Conservation (phyloP, 371 early-diverging fungal genomes). For the Mortierella sp. region DNA sequence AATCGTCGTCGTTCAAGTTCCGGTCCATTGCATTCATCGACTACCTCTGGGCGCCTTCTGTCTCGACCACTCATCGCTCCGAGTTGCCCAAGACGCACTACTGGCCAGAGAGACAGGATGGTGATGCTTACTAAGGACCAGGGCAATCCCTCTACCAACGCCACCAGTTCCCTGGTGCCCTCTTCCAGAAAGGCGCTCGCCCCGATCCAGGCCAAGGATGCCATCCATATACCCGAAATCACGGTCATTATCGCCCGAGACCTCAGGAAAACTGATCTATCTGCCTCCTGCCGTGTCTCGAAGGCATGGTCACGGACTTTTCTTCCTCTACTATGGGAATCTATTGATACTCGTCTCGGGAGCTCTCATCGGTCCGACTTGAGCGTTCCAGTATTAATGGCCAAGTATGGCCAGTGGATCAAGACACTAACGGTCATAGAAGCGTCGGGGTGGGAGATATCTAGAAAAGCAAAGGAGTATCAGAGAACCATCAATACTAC, state of each 20-base stretch:
- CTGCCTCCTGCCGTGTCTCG: constrained; percentile 26
- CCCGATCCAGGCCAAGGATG: too few relatives aligned
- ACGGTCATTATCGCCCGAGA: constrained; percentile 7
- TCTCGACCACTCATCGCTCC: too few relatives aligned
- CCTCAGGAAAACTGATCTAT: constrained; percentile 22
- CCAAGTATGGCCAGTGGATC: constrained; percentile 17
- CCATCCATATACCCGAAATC: constrained; percentile 27
- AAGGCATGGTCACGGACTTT: constrained; percentile 17
- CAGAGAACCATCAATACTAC: not conserved
- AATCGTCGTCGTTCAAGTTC: too few relatives aligned
- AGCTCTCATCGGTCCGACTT: not conserved
- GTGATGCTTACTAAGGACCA: too few relatives aligned
- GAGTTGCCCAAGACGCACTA: too few relatives aligned
- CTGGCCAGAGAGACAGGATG: too few relatives aligned
- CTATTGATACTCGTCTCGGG: constrained; percentile 3
- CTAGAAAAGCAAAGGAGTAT: not conserved
- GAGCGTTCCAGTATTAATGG: not conserved
- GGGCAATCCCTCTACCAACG: too few relatives aligned
- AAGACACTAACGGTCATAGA: constrained; percentile 10
- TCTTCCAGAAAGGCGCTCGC: not conserved
- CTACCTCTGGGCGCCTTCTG: too few relatives aligned
- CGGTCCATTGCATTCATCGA: too few relatives aligned
- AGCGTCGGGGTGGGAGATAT: not conserved
- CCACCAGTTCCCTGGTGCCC: not conserved
- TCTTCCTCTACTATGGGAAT: constrained; percentile 24